Base-by-base conservation (phyloP, 1,139 yeast species). In the Kurtzmaniella quercitrusa region DNA sequence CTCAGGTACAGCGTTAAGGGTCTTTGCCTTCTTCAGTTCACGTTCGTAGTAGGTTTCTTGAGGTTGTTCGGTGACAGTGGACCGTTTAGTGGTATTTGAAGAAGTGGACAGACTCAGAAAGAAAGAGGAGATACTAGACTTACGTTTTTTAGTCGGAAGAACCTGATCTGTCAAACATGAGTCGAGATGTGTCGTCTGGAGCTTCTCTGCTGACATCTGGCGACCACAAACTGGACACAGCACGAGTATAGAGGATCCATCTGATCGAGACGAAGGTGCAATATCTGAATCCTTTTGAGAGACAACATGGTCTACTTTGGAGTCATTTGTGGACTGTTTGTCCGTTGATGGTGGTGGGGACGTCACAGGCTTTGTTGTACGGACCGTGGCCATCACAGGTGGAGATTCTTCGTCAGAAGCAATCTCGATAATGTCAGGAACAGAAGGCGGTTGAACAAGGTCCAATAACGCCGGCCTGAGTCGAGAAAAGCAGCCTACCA, bases 141-240 rank as follows among this genome's bases (percentile, higher is more conserved):
- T 40, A 15, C 39, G 15, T 33, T 34, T 21, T 25, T 48, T 19
- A 41, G 37, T 37, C 17, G 43, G 19, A 3, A 23, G 16, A 11
- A 38, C 29, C 23, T 45, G 44, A 15, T 45, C 19, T 2, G 44
- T 27, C 43, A 87, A 62, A 56, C 96, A 89, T 36, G 70, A 68
- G 55, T 84, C 93, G n/a, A 89, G 73, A 57, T 89, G 96, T 0
- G 72, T 62, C 0, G 79, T 58, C 59, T 89, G 89, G 12, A 89
- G 65, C 16, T 72, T 73, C 9, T 66, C 69, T 0, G 84, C 69
- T 1, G 85, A 75, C 77, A 83, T 78, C 23, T 61, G 60, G 39
- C 74, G 68, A 3, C 64, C 59, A 59, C 96, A 89, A 1, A 89
- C 70, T 0, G 96, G 96, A 56, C 96, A 89, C 41, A 68, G 71